These are phyloP conservation scores for Oligophagozyma castellii DNA, from an alignment of 1,139 yeast genomes.

Conservation along the genomic window DNA sequence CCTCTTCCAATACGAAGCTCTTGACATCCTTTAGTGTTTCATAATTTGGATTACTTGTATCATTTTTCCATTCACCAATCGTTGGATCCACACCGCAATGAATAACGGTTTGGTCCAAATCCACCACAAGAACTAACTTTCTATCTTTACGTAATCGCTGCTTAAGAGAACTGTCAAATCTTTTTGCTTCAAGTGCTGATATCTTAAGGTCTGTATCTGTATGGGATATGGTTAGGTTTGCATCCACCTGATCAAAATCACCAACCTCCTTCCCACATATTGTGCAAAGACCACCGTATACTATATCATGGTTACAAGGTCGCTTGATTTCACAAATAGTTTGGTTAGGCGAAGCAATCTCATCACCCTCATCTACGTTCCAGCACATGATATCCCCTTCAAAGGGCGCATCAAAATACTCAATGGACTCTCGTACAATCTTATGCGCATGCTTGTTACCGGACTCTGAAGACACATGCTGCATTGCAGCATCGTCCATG, in stretches of 20 bases:
- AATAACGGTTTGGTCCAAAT: slow-evolving; percentile 91
- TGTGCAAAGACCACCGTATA: slow-evolving; percentile 92
- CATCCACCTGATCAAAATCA: slow-evolving; percentile 68
- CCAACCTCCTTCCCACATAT: slow-evolving; percentile 80
- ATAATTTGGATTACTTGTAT: slow-evolving; percentile 73
- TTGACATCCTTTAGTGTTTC: slow-evolving; percentile 72
- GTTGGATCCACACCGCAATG: slow-evolving; percentile 98
- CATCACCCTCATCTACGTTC: slow-evolving; percentile 43
- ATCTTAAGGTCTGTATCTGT: slow-evolving; percentile 79
- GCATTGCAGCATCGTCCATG: slow-evolving; percentile 3
- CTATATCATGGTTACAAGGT: slow-evolving; percentile 90
- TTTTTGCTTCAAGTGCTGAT: slow-evolving; percentile 73
- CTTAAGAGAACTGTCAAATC: slow-evolving; percentile 60
- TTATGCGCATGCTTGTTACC: slow-evolving; percentile 7
- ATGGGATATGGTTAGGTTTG: slow-evolving; percentile 69
- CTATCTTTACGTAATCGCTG: slow-evolving; percentile 44
- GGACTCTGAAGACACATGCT: slow-evolving; percentile 1
- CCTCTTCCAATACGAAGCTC: slow-evolving; percentile 67
- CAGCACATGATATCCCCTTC: slow-evolving; percentile 52
- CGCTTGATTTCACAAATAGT: slow-evolving; percentile 49
- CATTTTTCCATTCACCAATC: slow-evolving; percentile 91
- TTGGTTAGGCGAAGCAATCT: slow-evolving; percentile 37
- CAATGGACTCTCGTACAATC: slow-evolving; percentile 18
- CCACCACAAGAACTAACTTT: slow-evolving; percentile 83
- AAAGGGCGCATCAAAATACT: slow-evolving; percentile 61